Percentiles rank a stretch among this genome's conserved stretches.
Conservation (phyloP, 257 asterid genomes). For the Fraxinus excelsior region DNA sequence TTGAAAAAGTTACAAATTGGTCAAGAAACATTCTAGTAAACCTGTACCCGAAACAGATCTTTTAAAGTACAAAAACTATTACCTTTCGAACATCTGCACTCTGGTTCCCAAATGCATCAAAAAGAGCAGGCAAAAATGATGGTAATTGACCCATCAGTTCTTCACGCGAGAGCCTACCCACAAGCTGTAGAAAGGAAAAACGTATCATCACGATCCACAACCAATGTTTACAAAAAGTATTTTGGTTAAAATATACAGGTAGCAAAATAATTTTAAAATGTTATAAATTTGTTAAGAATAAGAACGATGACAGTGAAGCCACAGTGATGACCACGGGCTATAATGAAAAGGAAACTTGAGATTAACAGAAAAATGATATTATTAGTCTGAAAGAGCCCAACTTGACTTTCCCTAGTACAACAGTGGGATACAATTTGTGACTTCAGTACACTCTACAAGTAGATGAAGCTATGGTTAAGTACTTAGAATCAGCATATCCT, state of each 20-base stretch:
- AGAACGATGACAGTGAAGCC: neutral
- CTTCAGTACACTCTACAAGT: too few species aligned
- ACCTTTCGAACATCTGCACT: slow-evolving; percentile 99
- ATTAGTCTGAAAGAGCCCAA: neutral
- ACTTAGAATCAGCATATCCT: neutral
- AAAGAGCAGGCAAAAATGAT: slow-evolving; percentile 90
- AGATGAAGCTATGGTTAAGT: neutral
- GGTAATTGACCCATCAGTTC: slow-evolving; percentile 86
- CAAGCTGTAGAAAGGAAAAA: slow-evolving; percentile 61
- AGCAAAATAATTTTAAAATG: neutral
- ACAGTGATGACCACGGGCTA: neutral
- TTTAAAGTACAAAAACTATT: neutral
- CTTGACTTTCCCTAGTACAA: neutral
- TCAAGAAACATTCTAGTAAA: neutral
- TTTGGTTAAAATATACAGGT: slow-evolving; percentile 1
- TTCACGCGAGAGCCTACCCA: slow-evolving; percentile 90
- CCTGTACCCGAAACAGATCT: neutral
- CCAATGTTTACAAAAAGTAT: slow-evolving; percentile 4
- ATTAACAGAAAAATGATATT: neutral
- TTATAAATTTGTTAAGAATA: neutral
- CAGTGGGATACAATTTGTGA: neutral
- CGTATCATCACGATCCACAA: slow-evolving; percentile 18
- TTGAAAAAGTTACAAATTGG: neutral
- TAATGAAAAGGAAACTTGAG: slow-evolving; percentile 7
- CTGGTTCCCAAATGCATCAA: slow-evolving; percentile 96